Percentiles rank a stretch among this genome's conserved stretches.
phyloP scores from a whole-genome alignment of 371 early-diverging fungal species.

The Mucor ambiguus region DNA sequence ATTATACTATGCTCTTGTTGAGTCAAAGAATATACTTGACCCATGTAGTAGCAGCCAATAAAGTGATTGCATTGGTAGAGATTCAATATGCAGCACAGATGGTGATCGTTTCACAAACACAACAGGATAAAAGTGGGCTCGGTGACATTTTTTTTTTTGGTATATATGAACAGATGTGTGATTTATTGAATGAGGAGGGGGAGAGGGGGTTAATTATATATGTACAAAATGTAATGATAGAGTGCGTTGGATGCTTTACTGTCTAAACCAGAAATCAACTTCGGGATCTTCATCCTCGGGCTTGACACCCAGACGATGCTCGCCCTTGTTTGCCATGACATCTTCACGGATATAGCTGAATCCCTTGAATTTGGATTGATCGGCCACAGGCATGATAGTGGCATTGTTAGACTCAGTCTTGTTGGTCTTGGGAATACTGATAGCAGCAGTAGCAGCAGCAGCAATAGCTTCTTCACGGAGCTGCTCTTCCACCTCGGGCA shows the following conservation, averaged over 20 bases:
- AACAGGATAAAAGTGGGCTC: not conserved
- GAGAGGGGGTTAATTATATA: not conserved
- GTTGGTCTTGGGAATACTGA: not conserved
- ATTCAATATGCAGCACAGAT: not conserved
- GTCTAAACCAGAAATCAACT: constrained; percentile 22
- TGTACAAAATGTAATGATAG: not conserved
- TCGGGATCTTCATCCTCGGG: constrained; percentile 25
- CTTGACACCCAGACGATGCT: constrained; percentile 9
- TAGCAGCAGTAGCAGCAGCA: constrained; percentile 12
- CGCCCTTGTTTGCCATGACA: not conserved
- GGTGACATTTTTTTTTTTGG: not conserved
- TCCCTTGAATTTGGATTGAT: constrained; percentile 38
- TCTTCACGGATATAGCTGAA: constrained; percentile 40
- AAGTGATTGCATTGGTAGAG: not conserved
- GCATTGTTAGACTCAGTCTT: not conserved
- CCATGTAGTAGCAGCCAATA: not conserved
- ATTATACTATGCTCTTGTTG: not conserved
- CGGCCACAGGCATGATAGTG: constrained; percentile 18
- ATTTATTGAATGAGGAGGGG: not conserved
- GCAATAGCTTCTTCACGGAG: constrained; percentile 14
- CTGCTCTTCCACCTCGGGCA: constrained; percentile 19
- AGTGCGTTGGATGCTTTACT: not conserved
- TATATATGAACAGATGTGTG: not conserved
- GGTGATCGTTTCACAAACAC: not conserved
- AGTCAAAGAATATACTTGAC: not conserved